These are phyloP conservation scores for Penicillium sp. DNA, from an alignment of 2,329 filamentous ascomycete genomes.

Conservation along the genomic window DNA sequence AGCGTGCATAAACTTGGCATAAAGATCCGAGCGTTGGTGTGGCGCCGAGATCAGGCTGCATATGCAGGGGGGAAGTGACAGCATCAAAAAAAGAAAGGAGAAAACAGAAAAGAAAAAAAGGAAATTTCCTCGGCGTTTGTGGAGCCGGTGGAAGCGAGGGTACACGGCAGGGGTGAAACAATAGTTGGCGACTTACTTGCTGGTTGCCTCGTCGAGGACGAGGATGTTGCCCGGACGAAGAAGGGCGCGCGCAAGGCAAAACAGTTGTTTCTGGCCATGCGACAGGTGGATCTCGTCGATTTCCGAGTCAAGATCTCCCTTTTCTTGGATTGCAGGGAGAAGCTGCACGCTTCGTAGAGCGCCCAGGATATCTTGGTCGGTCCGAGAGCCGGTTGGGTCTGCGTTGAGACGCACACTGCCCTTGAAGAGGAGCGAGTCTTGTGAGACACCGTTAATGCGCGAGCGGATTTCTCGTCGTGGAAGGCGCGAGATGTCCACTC, in stretches of 20 bases:
- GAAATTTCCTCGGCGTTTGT: too few relatives aligned
- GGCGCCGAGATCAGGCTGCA: conserved; percentile 14
- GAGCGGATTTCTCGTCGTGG: conserved; percentile 38
- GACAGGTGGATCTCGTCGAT: conserved; percentile 49
- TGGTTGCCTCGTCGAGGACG: conserved; percentile 43
- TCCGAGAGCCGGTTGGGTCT: conserved; percentile 32
- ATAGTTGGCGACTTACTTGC: conserved; percentile 27
- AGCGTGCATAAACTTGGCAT: conserved; percentile 12
- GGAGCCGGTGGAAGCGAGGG: too few relatives aligned
- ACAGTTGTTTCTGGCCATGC: conserved; percentile 59
- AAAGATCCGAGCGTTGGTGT: conserved; percentile 9
- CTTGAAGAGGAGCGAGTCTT: conserved; percentile 42
- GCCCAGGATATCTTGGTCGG: conserved; percentile 33
- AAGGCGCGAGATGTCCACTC: conserved; percentile 37
- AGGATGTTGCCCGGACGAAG: conserved; percentile 44
- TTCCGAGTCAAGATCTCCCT: conserved; percentile 37
- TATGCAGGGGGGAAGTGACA: conserved; percentile 18
- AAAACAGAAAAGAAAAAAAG: conserved; percentile 3
- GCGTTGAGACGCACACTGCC: conserved; percentile 39
- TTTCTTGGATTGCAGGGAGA: conserved; percentile 33
- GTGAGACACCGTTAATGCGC: conserved; percentile 40
- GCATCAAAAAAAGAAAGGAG: neutral
- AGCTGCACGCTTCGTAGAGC: conserved; percentile 38
- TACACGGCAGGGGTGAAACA: conserved; percentile 10
- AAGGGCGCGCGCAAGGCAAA: conserved; percentile 57